Evolutionary conservation across 164 flowering plant genomes (phyloP), one percentile per base, ranked within the genome.

Genomic region (Kingdonia uniflora): DNA sequence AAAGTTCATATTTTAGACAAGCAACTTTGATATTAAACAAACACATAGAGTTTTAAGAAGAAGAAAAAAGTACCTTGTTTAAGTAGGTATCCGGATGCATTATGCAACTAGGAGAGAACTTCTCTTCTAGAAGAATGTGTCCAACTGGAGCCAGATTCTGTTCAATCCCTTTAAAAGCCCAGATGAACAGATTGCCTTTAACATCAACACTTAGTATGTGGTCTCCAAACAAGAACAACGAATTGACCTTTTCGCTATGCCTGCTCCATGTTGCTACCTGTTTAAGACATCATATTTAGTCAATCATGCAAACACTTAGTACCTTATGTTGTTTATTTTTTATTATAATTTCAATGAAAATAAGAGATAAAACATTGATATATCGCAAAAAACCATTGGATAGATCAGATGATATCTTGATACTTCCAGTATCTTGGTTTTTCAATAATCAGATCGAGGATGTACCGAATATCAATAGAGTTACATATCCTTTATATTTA

Each of bases 41-140:
- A n/a, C n/a, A n/a, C n/a, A n/a, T 17, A 19, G n/a, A 16, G 2
- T 39, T 15, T 39, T 48, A n/a, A 43, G 23, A 55, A 63, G 23
- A 55, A 63, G 17, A 65, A 54, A 19, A 21, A 59, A 16, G 12
- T 67, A 87, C 98, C 91, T 92, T 92, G 71, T 92, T 88, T 42
- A 92, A 60, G 65, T 94, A 94, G 57, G 99, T 89, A 63, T 94
- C 99, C 16, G 97, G 96, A 73, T 94, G 97, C 82, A 85, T 74
- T 42, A 94, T 67, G 74, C 96, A 89, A 53, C 75, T 79, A 22
- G 99, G 96, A 54, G 59, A 74, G 46, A 86, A 94, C 0, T 74
- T 75, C 11, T 63, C 68, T 46, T 66, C 92, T 0, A 87, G 67
- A 51, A 64, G 24, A 37, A 89, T 66, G 45, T 84, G 87, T 43